Evolutionary conservation across 371 early-diverging fungal species (phyloP).

Genomic region (Basidiobolus meristosporus): DNA sequence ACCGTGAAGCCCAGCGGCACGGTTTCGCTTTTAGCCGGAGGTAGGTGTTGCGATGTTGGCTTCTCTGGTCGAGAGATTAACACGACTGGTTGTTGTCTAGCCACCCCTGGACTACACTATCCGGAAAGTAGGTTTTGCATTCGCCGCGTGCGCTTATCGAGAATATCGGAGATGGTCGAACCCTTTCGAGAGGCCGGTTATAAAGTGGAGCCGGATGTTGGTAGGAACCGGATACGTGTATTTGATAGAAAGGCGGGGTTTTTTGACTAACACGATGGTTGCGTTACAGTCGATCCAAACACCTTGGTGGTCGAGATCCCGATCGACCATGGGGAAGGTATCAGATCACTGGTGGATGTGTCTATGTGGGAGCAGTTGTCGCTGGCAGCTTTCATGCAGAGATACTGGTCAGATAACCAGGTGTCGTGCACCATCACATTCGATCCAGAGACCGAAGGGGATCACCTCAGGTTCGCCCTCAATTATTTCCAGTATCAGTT

Average conservation of each 20-base stretch:
- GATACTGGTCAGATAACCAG: conserved; percentile 17
- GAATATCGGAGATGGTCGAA: conserved; percentile 7
- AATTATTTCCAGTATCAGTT: conserved; percentile 17
- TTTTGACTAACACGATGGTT: too few species aligned
- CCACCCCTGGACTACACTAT: conserved; percentile 19
- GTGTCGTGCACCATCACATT: conserved; percentile 16
- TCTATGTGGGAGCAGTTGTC: conserved; percentile 18
- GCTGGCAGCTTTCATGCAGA: conserved; percentile 14
- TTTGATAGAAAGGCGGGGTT: too few species aligned
- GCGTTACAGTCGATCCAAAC: conserved; percentile 9
- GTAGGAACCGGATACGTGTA: too few species aligned
- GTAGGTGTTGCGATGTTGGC: not conserved
- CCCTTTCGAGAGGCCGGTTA: conserved; percentile 7
- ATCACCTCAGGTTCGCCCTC: conserved; percentile 7
- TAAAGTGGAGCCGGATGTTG: conserved; percentile 7
- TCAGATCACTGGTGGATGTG: conserved; percentile 8
- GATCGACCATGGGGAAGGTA: conserved; percentile 12
- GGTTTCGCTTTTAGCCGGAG: conserved; percentile 13
- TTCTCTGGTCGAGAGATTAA: too few species aligned
- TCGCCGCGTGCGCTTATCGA: conserved; percentile 12
- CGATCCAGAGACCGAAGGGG: conserved; percentile 11
- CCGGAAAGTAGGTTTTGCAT: conserved; percentile 16
- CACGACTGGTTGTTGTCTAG: too few species aligned
- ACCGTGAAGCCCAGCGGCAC: conserved; percentile 14
- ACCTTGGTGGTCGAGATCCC: conserved; percentile 13